Evolutionary conservation across 2,329 filamentous ascomycete species (phyloP), one percentile per base, ranked within the genome.

Genomic region (Lecanosticta acicola): DNA sequence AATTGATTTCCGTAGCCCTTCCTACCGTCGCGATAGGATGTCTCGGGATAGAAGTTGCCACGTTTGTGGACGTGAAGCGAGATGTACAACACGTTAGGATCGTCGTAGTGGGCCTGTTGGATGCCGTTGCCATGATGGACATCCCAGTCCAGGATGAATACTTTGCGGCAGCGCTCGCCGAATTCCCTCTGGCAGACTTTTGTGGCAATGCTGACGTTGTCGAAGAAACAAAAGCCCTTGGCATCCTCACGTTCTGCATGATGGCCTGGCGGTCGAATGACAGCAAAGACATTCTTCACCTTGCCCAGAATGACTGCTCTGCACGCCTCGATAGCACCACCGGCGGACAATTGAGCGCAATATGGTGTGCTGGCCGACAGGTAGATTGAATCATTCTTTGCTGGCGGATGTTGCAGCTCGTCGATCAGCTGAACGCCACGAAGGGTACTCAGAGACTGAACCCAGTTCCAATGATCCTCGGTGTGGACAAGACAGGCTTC

Each of bases 171-270:
- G 18, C 34, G 33, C 3, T 91, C 80, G 1, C 86, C 86, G 56
- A 86, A 93, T 49, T 89, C 82, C 43, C 77, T 72, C 64, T 95
- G 89, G 63, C 90, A 96, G 10, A 90, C 85, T 49, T 81, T 84
- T n/a, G 89, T 84, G 1, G 90, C 91, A 48, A 98, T 85, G 16
- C 87, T 89, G 2, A 97, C 93, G 61, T 98, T 98, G 71, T 98
- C 96, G 71, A 97, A 97, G 48, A 97, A 79, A 65, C 93, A 98
- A 63, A 98, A 98, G 0, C 93, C 93, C 77, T 95, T 93, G 1
- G 91, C 80, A 29, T 82, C 75, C 59, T 93, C 78, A 47, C 81
- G 83, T 64, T 98, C 93, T 1, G 93, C 93, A 66, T 98, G 93
- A 61, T 98, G 93, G 0, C 93, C 93, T 0, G 93, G 93, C 1